Evolutionary conservation across 257 asterid genomes (phyloP).

Genomic region (Schizonepeta tenuifolia): DNA sequence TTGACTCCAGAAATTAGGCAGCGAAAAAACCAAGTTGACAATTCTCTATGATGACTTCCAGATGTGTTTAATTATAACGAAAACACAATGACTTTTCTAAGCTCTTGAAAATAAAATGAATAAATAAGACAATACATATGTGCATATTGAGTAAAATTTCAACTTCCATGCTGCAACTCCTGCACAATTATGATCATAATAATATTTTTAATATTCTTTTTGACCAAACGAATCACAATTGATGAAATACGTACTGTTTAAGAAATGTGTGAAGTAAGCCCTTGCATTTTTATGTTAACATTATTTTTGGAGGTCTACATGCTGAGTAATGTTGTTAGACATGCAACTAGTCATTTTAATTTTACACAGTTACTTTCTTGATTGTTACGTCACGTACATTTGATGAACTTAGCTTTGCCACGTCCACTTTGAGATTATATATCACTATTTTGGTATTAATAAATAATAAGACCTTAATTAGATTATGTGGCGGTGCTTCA

Average conservation of each 20-base stretch:
- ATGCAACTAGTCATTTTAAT: slow-evolving; percentile 22
- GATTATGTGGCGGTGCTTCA: slow-evolving; percentile 14
- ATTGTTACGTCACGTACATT: background rate
- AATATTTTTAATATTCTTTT: slow-evolving; percentile 4
- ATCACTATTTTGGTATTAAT: slow-evolving; percentile 21
- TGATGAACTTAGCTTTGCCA: slow-evolving; percentile 28
- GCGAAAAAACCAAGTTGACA: slow-evolving; percentile 38
- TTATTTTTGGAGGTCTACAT: slow-evolving; percentile 7
- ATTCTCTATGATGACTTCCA: slow-evolving; percentile 30
- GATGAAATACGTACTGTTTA: slow-evolving; percentile 23
- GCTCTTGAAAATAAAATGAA: background rate
- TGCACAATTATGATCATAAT: background rate
- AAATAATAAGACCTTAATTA: background rate
- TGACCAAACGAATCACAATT: slow-evolving; percentile 33
- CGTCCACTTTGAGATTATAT: slow-evolving; percentile 33
- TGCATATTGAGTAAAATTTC: slow-evolving; percentile 33
- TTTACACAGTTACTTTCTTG: background rate
- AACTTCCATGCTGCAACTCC: slow-evolving; percentile 29
- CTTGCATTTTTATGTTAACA: background rate
- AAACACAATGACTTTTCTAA: slow-evolving; percentile 19
- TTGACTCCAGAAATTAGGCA: slow-evolving; percentile 39
- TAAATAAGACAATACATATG: slow-evolving; percentile 26
- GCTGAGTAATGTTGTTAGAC: slow-evolving; percentile 30
- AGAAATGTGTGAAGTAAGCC: slow-evolving; percentile 2
- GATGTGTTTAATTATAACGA: slow-evolving; percentile 5